Percentiles rank a stretch among this genome's conserved stretches.
Evolutionary conservation across 2,329 filamentous ascomycete species (phyloP).

Genomic region (Passalora sequoiae): DNA sequence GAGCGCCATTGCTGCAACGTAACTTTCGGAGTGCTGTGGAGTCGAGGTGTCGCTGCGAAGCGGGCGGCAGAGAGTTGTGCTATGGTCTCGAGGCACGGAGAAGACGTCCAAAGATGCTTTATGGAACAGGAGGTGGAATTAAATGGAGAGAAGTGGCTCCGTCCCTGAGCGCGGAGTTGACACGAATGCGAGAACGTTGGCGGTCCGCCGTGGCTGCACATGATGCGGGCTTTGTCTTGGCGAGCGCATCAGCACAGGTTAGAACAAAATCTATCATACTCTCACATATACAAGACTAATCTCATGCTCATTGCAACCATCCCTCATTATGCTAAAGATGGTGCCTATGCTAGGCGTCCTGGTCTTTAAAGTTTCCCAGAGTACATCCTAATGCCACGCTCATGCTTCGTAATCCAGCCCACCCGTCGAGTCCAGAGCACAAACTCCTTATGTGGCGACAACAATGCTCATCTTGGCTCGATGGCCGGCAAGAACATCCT

Average conservation of each 20-base stretch:
- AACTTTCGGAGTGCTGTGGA: background rate
- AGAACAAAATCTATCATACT: too few relatives aligned
- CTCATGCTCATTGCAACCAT: background rate
- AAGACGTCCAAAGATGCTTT: too few relatives aligned
- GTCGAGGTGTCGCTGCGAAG: background rate
- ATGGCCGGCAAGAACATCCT: constrained; percentile 50
- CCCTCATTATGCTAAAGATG: background rate
- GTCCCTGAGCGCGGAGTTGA: background rate
- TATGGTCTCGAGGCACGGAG: too few relatives aligned
- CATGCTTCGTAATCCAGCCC: too few relatives aligned
- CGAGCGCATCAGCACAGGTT: too few relatives aligned
- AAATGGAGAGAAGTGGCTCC: background rate
- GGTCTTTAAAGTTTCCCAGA: background rate
- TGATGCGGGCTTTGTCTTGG: too few relatives aligned
- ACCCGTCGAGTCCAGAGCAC: too few relatives aligned
- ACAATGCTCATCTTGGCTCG: constrained; percentile 20
- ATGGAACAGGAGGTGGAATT: too few relatives aligned
- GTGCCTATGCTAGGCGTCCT: background rate
- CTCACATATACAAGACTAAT: too few relatives aligned
- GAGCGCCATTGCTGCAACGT: constrained; percentile 45
- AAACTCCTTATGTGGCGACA: too few relatives aligned
- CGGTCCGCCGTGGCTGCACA: too few relatives aligned
- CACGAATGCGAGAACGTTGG: constrained; percentile 1
- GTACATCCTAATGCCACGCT: background rate
- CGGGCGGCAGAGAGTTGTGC: background rate